Evolutionary conservation across 2,329 filamentous ascomycete genomes (phyloP), one percentile per base, ranked within the genome.

Genomic region (Albifimbria verrucaria): DNA sequence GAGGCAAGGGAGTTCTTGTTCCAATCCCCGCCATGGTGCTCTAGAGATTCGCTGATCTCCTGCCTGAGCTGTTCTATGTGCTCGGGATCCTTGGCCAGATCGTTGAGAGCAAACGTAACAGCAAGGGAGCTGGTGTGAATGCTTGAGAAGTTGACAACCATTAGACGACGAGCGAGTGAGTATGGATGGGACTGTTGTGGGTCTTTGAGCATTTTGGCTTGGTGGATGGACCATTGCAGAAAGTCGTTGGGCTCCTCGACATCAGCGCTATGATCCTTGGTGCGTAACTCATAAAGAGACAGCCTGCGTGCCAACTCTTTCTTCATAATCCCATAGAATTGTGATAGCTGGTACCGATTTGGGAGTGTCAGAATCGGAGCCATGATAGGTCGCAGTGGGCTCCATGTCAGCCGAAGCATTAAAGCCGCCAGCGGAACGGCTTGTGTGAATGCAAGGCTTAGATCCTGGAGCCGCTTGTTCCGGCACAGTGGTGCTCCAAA

Each of bases 31-130:
- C 46, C 45, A 20, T 52, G 36, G 49, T 60, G 62, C 7, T 59
- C 60, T 1, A 71, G 62, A 25, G 63, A 65, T 17, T 52, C 20
- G 12, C 21, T 32, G 25, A 52, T 49, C 25, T 55, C 53, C 4
- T 46, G 41, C 2, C 77, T 70, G 23, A 79, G 62, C 44, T 74
- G 71, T 32, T 76, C 70, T 26, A 79, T 59, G 59, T 74, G 72
- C 53, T 77, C 53, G 20, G 26, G 22, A 41, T 50, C 32, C n/a
- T 72, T 22, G 64, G 71, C 43, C 1, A 82, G 65, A 52, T 81
- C 77, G 28, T 73, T 71, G 32, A 82, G 57, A 9, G 36, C 71
- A 56, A 55, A 72, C 2, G 69, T 70, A 6, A 69, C 56, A 25
- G 67, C 55, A 48, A 69, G 64, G 18, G 68, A 64, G 3, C 68